phyloP scores from a whole-genome alignment of 192 early-diverging fungal species.

The Umbelopsis sp. region DNA sequence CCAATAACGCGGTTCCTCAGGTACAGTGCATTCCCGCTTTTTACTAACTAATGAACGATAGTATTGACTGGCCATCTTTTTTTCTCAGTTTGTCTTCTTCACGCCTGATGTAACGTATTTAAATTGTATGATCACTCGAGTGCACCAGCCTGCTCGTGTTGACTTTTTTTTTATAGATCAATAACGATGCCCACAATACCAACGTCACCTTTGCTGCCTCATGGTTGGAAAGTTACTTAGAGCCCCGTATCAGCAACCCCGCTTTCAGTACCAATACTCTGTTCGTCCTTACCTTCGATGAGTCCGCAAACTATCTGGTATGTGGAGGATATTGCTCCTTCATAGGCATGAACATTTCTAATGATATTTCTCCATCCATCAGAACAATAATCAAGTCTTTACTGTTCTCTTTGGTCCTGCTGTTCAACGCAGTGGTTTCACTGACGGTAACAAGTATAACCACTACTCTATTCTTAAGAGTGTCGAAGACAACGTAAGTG shows the following conservation, averaged over 20 bases:
- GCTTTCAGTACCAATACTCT: conserved; percentile 52
- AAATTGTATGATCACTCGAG: neutral
- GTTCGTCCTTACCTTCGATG: conserved; percentile 44
- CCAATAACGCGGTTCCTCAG: conserved; percentile 48
- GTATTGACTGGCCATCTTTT: neutral
- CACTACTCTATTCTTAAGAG: conserved; percentile 52
- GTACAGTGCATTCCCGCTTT: neutral
- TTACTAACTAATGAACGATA: neutral
- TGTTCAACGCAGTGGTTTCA: conserved; percentile 28
- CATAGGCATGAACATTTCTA: neutral
- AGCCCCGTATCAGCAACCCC: conserved; percentile 48
- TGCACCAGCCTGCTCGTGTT: neutral
- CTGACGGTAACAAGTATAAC: conserved; percentile 40
- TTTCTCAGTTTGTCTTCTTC: conserved; percentile 55
- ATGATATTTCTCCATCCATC: neutral
- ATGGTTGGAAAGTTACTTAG: conserved; percentile 62
- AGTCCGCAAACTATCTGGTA: conserved; percentile 6
- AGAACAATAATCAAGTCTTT: conserved; percentile 30
- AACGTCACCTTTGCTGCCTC: conserved; percentile 44
- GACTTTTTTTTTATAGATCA: conserved; percentile 37
- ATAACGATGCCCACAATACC: conserved; percentile 59
- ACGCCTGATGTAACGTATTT: conserved; percentile 32
- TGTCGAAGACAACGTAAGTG: conserved; percentile 40
- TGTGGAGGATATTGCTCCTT: neutral
- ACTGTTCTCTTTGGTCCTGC: conserved; percentile 47